These are phyloP conservation scores for Platanthera zijinensis DNA, from an alignment of 106 monocot genomes.

Conservation along the genomic window DNA sequence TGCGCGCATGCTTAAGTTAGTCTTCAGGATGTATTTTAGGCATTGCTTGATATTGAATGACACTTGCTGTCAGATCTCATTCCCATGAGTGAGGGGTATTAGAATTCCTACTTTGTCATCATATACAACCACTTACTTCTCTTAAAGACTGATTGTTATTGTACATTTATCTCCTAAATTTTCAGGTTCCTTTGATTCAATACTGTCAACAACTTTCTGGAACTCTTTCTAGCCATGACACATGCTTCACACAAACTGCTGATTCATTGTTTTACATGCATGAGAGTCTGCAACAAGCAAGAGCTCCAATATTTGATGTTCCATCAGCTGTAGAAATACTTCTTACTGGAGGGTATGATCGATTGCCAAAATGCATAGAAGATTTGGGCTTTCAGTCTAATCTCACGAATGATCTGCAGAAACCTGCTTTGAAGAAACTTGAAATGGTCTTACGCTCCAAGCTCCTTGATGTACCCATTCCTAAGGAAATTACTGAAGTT, in stretches of 20 bases:
- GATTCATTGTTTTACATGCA: constrained; percentile 93
- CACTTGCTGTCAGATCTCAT: neutral
- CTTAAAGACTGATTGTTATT: neutral
- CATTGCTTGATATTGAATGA: neutral
- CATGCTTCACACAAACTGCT: constrained; percentile 93
- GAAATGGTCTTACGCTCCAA: constrained; percentile 67
- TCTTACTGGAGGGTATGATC: constrained; percentile 61
- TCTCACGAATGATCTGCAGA: constrained; percentile 57
- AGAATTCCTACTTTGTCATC: neutral
- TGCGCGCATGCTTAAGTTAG: neutral
- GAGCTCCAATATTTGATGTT: constrained; percentile 94
- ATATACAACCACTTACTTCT: neutral
- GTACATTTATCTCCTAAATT: constrained; percentile 9
- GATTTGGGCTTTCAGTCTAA: constrained; percentile 56
- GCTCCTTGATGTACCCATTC: constrained; percentile 64
- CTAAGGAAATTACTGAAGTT: constrained; percentile 77
- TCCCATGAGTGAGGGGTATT: neutral
- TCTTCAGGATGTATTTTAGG: neutral
- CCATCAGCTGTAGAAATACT: constrained; percentile 92
- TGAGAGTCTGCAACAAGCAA: constrained; percentile 85
- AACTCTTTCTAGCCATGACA: constrained; percentile 96
- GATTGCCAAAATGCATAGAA: constrained; percentile 87
- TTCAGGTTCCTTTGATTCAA: constrained; percentile 87
- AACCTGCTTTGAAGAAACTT: constrained; percentile 71
- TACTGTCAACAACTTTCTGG: constrained; percentile 87